These are phyloP conservation scores for Salix brachista DNA, from an alignment of 345 rosid genomes.

Conservation along the genomic window DNA sequence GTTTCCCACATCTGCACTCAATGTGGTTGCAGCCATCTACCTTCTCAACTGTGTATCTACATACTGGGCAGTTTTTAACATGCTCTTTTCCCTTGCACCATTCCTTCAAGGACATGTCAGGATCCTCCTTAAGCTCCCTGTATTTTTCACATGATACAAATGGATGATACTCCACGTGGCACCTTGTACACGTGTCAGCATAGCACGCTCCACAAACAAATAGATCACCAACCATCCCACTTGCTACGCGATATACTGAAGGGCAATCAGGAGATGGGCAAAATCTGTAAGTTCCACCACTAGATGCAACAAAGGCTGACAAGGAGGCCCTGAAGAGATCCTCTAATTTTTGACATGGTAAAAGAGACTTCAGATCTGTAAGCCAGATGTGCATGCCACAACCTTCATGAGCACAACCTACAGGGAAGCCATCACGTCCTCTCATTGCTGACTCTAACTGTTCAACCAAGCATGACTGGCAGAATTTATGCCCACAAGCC, in stretches of 20 bases:
- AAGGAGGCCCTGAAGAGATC: constrained; percentile 82
- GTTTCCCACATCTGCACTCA: constrained; percentile 74
- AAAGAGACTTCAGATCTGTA: constrained; percentile 55
- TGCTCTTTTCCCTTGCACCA: constrained; percentile 77
- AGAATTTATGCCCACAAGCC: constrained; percentile 67
- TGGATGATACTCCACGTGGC: constrained; percentile 80
- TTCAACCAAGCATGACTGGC: constrained; percentile 55
- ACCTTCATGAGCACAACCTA: constrained; percentile 52
- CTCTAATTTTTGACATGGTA: constrained; percentile 59
- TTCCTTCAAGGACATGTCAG: constrained; percentile 70
- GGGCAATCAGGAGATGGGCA: constrained; percentile 92
- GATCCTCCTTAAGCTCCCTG: constrained; percentile 63
- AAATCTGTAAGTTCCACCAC: constrained; percentile 59
- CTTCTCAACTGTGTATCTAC: constrained; percentile 73
- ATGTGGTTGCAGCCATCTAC: constrained; percentile 81
- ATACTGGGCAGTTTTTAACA: constrained; percentile 67
- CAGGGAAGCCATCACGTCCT: constrained; percentile 61
- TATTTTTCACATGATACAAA: constrained; percentile 68
- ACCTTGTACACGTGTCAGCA: constrained; percentile 62
- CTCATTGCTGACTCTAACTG: constrained; percentile 22
- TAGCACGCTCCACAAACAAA: constrained; percentile 76
- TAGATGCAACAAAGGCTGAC: constrained; percentile 56
- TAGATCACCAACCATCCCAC: constrained; percentile 34
- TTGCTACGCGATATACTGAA: constrained; percentile 60
- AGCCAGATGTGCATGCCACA: constrained; percentile 54